Evolutionary conservation across 306 rosid genomes (phyloP).

Genomic region (Quercus aquifolioides): DNA sequence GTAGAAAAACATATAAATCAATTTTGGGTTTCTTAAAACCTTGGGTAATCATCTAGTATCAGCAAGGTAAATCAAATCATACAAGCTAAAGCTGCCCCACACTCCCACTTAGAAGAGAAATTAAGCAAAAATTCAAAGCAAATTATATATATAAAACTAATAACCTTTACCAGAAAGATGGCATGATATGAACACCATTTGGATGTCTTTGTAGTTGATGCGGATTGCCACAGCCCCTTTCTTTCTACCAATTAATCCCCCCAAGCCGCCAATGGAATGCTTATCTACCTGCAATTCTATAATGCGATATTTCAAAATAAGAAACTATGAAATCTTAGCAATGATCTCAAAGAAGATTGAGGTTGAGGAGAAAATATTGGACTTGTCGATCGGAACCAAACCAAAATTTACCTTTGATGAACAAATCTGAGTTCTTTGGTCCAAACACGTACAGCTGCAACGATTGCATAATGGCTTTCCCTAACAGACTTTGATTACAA

Average conservation of each 20-base stretch:
- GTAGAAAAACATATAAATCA: too few species aligned
- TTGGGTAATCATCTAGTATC: too few species aligned
- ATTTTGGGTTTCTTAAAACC: too few species aligned
- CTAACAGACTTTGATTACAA: constrained; percentile 57
- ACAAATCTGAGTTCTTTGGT: constrained; percentile 43
- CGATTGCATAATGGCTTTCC: constrained; percentile 65
- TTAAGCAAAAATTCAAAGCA: background rate
- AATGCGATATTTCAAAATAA: background rate
- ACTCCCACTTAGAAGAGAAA: too few species aligned
- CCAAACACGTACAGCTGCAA: constrained; percentile 75
- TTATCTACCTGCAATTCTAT: constrained; percentile 60
- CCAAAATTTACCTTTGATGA: constrained; percentile 39
- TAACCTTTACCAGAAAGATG: constrained; percentile 60
- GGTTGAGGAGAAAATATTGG: background rate
- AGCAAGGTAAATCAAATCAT: too few species aligned
- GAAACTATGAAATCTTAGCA: background rate
- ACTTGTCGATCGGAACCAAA: background rate
- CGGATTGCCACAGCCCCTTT: constrained; percentile 79
- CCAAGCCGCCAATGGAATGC: constrained; percentile 53
- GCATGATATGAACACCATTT: constrained; percentile 64
- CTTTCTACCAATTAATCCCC: constrained; percentile 71
- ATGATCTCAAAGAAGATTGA: background rate
- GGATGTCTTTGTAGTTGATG: constrained; percentile 58
- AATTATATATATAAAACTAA: background rate
- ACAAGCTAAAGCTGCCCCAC: too few species aligned